A percentile compares a stretch with the other conserved stretches of the same genome.
Conservation (phyloP, 768 basidiomycete genomes). For the Cystofilobasidium bisporidii region DNA sequence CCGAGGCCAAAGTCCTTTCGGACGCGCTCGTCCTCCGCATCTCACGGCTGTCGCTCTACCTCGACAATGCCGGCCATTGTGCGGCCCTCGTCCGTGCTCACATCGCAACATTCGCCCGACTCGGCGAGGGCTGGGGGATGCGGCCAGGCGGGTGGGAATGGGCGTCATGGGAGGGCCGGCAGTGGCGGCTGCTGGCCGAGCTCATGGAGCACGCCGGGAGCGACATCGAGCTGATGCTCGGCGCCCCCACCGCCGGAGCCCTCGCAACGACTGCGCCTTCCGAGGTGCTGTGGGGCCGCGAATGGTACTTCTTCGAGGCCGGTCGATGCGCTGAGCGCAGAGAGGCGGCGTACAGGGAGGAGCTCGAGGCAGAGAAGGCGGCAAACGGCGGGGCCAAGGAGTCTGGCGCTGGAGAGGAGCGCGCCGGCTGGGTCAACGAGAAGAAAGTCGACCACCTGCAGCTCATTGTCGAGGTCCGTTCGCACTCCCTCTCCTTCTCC, state of each 20-base stretch:
- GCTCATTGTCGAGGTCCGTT: constrained; percentile 66
- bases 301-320: constrained; percentile 83
- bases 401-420: background rate
- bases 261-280: background rate
- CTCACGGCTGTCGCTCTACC: constrained; percentile 81
- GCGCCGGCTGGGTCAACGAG: constrained; percentile 74
- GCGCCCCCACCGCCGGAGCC: constrained; percentile 26
- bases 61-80: constrained; percentile 70
- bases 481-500: background rate
- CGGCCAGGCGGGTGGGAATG: constrained; percentile 94
- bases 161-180: constrained; percentile 92
- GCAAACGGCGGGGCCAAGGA: background rate
- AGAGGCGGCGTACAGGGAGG: constrained; percentile 55
- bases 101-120: constrained; percentile 70
- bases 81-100: constrained; percentile 76
- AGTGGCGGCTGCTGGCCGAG: constrained; percentile 84
- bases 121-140: constrained; percentile 83
- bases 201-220: constrained; percentile 65
- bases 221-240: constrained; percentile 30
- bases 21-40: constrained; percentile 90
- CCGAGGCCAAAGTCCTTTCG: constrained; percentile 91
- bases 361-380: constrained; percentile 52
- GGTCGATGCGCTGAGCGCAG: constrained; percentile 75
- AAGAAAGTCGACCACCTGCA: constrained; percentile 82
- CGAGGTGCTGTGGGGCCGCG: constrained; percentile 41